These are phyloP conservation scores for Calonectria pseudoreteaudii DNA, from an alignment of 2,329 filamentous ascomycete species.

Conservation along the genomic window DNA sequence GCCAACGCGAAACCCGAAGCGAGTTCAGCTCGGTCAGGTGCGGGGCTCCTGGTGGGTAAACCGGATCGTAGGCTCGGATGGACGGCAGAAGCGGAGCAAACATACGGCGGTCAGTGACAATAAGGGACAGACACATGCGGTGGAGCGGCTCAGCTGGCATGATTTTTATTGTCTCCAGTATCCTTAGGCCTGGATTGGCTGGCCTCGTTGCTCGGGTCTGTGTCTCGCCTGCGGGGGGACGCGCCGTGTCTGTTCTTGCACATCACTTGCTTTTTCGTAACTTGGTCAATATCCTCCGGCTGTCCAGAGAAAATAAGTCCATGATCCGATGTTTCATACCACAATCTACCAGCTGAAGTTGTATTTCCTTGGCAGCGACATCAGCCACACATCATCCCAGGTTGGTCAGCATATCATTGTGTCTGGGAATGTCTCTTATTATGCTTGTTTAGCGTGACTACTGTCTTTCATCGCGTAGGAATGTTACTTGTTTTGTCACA, in stretches of 20 bases:
- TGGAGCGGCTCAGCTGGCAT: neutral
- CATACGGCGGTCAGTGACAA: neutral
- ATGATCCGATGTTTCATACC: neutral
- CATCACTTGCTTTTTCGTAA: neutral
- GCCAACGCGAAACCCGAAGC: neutral
- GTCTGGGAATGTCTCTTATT: neutral
- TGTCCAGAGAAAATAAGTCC: neutral
- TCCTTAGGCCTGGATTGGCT: neutral
- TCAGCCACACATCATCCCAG: neutral
- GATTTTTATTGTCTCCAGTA: neutral
- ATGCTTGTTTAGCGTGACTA: neutral
- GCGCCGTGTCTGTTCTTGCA: too few species aligned
- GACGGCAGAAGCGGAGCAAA: neutral
- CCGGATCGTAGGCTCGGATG: neutral
- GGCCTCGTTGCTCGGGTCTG: neutral
- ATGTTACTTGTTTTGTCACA: neutral
- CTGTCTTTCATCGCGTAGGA: neutral
- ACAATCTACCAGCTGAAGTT: neutral
- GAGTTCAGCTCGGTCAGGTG: neutral
- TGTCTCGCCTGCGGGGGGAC: neutral
- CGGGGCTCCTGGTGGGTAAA: neutral
- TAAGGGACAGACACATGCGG: neutral
- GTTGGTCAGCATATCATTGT: neutral
- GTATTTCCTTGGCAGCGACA: neutral
- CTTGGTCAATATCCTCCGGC: neutral